Percentiles rank a stretch among this genome's conserved stretches.
phyloP scores from a whole-genome alignment of 108 stramenopile species.

The Skeletonema tropicum region DNA sequence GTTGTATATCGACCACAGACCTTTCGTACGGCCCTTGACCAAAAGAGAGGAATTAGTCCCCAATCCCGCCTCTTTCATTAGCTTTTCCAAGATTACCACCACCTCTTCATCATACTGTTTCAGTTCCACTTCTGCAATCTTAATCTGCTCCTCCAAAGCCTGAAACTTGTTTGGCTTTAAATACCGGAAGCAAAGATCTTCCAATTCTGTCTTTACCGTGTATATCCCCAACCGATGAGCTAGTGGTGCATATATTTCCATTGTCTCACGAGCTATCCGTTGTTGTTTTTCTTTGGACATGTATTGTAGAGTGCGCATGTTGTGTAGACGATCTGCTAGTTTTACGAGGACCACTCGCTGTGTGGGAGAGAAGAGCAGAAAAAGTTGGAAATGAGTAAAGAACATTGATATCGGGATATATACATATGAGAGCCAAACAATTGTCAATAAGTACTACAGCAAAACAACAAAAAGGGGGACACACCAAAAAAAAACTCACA shows the following conservation, averaged over 20 bases:
- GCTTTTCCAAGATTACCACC: slow-evolving; percentile 29
- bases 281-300: slow-evolving; percentile 36
- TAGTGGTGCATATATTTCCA: slow-evolving; percentile 54
- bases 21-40: slow-evolving; percentile 33
- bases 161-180: slow-evolving; percentile 27
- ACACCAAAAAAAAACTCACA: background rate
- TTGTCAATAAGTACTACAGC: background rate
- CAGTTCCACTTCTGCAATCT: slow-evolving; percentile 20
- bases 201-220: slow-evolving; percentile 49
- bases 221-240: slow-evolving; percentile 50
- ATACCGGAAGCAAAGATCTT: slow-evolving; percentile 51
- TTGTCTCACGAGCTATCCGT: slow-evolving; percentile 42
- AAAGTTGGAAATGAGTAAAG: background rate
- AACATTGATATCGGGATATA: no score
- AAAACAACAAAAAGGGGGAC: background rate
- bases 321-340: slow-evolving; percentile 40
- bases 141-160: slow-evolving; percentile 8
- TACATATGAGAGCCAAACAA: background rate
- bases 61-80: slow-evolving; percentile 31
- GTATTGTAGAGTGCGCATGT: slow-evolving; percentile 37
- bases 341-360: slow-evolving; percentile 35
- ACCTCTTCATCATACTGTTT: slow-evolving; percentile 31
- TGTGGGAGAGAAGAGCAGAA: background rate
- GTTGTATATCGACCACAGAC: slow-evolving; percentile 27
- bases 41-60: background rate